Evolutionary conservation across 371 early-diverging fungal genomes (phyloP).

Genomic region (Mucor lusitanicus): DNA sequence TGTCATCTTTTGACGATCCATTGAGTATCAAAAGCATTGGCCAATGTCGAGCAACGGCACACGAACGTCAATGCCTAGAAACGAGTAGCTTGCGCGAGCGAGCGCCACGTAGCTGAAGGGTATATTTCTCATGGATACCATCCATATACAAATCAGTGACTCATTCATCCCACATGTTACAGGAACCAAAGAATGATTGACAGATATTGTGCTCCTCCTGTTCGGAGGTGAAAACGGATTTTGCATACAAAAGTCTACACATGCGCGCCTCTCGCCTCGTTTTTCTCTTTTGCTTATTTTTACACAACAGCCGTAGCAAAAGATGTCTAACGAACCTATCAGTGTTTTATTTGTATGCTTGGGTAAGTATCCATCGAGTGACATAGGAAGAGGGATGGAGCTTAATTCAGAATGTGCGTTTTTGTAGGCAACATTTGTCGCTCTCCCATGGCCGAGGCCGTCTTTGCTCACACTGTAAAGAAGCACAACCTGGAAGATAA

Average conservation of each 20-base stretch:
- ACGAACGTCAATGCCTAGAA: too few relatives aligned
- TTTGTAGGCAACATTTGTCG: conserved; percentile 85
- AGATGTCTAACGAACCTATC: conserved; percentile 27
- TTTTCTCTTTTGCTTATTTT: neutral
- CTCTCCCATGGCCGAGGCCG: conserved; percentile 91
- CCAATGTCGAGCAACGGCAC: too few relatives aligned
- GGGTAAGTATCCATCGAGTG: conserved; percentile 33
- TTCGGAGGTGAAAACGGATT: neutral
- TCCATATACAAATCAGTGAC: neutral
- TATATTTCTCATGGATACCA: too few relatives aligned
- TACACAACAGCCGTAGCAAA: neutral
- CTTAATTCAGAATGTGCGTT: neutral
- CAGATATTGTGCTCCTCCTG: neutral
- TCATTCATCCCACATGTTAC: neutral
- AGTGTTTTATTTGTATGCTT: conserved; percentile 81
- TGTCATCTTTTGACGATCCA: too few relatives aligned
- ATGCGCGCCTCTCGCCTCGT: neutral
- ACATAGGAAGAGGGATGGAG: neutral
- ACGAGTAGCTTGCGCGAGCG: too few relatives aligned
- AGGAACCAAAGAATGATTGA: neutral
- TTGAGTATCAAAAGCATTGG: too few relatives aligned
- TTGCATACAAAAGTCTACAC: neutral
- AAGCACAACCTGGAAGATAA: conserved; percentile 52
- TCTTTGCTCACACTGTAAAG: conserved; percentile 76
- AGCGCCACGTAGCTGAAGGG: too few relatives aligned